Conservation (phyloP, 257 asterid species). For the Coffea eugenioides region DNA sequence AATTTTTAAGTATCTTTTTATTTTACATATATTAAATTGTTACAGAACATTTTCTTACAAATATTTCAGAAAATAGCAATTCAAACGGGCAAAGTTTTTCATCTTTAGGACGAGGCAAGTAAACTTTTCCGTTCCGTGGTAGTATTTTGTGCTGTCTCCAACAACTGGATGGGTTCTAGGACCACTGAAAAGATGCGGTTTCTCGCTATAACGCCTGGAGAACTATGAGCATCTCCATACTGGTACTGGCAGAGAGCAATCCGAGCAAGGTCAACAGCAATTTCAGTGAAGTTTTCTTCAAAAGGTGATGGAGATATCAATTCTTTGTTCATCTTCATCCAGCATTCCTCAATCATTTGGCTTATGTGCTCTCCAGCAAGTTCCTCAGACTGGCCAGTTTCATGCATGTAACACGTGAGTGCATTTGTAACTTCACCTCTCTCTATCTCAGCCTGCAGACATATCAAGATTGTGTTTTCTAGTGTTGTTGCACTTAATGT, state of each 20-base stretch:
- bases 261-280: constrained; percentile 21
- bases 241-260: constrained; percentile 11
- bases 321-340: constrained; percentile 20
- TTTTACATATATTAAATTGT: too few species aligned
- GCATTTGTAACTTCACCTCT: constrained; percentile 25
- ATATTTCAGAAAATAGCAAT: too few species aligned
- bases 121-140: too few species aligned
- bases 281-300: constrained; percentile 4
- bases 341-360: constrained; percentile 10
- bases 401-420: constrained; percentile 30
- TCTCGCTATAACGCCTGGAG: constrained; percentile 18
- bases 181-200: constrained; percentile 12
- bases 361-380: constrained; percentile 4
- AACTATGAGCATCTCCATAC: constrained; percentile 27
- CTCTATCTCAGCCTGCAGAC: constrained; percentile 3
- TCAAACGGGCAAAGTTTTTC: too few species aligned
- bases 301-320: not conserved
- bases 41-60: too few species aligned
- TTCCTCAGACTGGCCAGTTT: constrained; percentile 23
- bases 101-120: too few species aligned
- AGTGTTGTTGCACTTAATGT: too few species aligned
- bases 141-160: too few species aligned
- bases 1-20: too few species aligned
- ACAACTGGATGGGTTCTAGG: not conserved
- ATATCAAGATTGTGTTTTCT: too few species aligned